Evolutionary conservation across 768 basidiomycete species (phyloP).

Genomic region (Mycena maculata): DNA sequence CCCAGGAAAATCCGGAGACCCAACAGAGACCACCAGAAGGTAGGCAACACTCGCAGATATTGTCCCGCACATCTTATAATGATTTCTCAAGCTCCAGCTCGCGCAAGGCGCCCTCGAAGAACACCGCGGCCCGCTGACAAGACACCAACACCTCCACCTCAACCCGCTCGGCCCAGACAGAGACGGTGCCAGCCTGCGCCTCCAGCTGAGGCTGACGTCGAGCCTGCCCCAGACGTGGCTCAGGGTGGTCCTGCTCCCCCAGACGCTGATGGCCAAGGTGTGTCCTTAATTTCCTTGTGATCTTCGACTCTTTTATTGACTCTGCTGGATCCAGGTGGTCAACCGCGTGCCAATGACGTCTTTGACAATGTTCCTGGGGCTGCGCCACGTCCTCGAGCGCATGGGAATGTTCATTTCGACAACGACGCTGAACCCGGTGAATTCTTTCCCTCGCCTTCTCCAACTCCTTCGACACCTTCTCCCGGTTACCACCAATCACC

Average conservation of each 20-base stretch:
- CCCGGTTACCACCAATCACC: background rate
- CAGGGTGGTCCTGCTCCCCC: background rate
- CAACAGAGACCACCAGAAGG: too few relatives aligned
- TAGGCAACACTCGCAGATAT: background rate
- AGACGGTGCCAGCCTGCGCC: conserved; percentile 1
- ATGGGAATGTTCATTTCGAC: background rate
- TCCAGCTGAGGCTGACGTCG: background rate
- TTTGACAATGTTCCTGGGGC: background rate
- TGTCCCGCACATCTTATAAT: background rate
- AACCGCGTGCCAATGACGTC: background rate
- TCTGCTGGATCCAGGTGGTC: background rate
- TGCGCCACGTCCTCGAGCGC: background rate
- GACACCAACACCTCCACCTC: conserved; percentile 5
- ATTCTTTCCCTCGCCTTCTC: conserved; percentile 6
- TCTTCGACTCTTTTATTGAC: background rate
- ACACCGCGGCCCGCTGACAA: conserved; percentile 1
- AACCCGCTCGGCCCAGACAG: background rate
- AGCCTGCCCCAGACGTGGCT: background rate
- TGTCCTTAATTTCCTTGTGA: background rate
- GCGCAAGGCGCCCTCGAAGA: conserved; percentile 3
- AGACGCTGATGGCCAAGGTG: background rate
- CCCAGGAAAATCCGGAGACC: too few relatives aligned
- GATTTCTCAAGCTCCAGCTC: conserved; percentile 1
- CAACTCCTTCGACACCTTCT: too few relatives aligned
- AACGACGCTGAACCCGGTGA: background rate